A percentile compares a stretch with the other conserved stretches of the same genome.
Evolutionary conservation across 2,329 filamentous ascomycete genomes (phyloP).

Genomic region (Elsinoe fawcettii): DNA sequence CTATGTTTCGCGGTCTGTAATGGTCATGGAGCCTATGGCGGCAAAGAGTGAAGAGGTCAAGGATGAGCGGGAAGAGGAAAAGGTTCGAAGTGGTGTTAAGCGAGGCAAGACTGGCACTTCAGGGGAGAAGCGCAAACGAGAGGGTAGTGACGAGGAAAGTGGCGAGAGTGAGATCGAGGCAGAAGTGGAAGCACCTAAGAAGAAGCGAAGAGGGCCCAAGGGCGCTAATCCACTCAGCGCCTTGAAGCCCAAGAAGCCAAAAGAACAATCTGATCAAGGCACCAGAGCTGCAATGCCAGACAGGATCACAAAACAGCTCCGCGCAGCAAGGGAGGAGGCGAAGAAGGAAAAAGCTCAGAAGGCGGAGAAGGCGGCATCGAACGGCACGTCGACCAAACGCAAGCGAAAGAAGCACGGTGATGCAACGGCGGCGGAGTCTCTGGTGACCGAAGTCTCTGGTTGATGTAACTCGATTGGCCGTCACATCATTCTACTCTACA

Average conservation of each 20-base stretch:
- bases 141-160: conserved; percentile 21
- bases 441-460: background rate
- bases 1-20: conserved; percentile 71
- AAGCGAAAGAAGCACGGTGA: background rate
- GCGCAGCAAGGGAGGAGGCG: background rate
- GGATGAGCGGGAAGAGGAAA: conserved; percentile 61
- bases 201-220: conserved; percentile 56
- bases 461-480: background rate
- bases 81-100: conserved; percentile 63
- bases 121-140: conserved; percentile 27
- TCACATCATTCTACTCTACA: conserved; percentile 34
- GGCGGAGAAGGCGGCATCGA: background rate
- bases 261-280: background rate
- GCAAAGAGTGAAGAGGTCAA: conserved; percentile 55
- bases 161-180: conserved; percentile 24
- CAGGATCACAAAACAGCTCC: background rate
- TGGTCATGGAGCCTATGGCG: conserved; percentile 73
- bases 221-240: conserved; percentile 64
- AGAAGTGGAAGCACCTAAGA: conserved; percentile 39
- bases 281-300: conserved; percentile 3
- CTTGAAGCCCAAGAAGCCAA: conserved; percentile 57
- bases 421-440: background rate
- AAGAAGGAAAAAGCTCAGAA: conserved; percentile 7
- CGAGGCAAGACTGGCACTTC: conserved; percentile 20
- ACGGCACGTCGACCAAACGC: background rate